Conservation (phyloP, 306 rosid genomes). For the apple (Malus domestica) region ASM211411v1 NC_041803.1:16789501-16790000, state of each 20-base stretch:
- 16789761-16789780: constrained; percentile 38
- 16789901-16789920: neutral
- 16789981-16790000: neutral
- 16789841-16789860: constrained; percentile 26
- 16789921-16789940: neutral
- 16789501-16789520: neutral
- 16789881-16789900: neutral
- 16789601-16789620: neutral
- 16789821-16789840: constrained; percentile 33
- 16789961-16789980: neutral
- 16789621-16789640: neutral
- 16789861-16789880: constrained; percentile 17
- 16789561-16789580: constrained; percentile 50
- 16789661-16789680: constrained; percentile 27
- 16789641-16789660: neutral
- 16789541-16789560: constrained; percentile 66
- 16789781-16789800: constrained; percentile 52
- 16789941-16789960: neutral
- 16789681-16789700: constrained; percentile 72
- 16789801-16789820: constrained; percentile 11
- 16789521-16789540: constrained; percentile 77
- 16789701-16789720: constrained; percentile 57
- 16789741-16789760: constrained; percentile 5
- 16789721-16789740: constrained; percentile 34
- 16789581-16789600: neutral